Conservation (phyloP, 352 stramenopile genomes). For the Globisporangium viniferum region DNA sequence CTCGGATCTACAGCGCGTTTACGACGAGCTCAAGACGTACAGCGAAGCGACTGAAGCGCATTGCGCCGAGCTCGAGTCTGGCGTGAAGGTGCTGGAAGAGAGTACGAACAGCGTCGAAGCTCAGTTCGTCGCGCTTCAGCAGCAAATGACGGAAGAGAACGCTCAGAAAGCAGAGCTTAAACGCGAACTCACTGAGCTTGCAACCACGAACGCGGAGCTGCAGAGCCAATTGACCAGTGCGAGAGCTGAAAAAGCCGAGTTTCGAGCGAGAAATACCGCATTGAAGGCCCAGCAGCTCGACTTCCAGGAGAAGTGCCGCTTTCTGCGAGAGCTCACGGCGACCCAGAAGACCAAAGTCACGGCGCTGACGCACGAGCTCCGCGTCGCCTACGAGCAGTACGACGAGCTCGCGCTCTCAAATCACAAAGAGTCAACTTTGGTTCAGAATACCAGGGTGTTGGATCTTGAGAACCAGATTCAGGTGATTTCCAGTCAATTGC, state of each 20-base stretch:
- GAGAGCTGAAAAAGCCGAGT: background rate
- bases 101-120: background rate
- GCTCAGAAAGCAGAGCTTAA: background rate
- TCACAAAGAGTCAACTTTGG: background rate
- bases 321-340: background rate
- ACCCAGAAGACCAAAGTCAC: constrained; percentile 1
- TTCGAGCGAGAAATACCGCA: background rate
- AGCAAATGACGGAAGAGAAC: background rate
- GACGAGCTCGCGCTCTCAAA: background rate
- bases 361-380: background rate
- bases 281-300: background rate
- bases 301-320: constrained; percentile 1
- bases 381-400: background rate
- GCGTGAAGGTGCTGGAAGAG: background rate
- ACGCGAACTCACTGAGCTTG: background rate
- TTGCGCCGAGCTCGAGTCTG: background rate
- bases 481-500: background rate
- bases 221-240: background rate
- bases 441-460: background rate
- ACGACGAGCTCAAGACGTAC: background rate
- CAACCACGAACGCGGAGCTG: background rate
- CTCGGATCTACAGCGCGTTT: background rate
- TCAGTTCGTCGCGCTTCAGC: background rate
- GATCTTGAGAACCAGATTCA: background rate
- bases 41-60: background rate